Base-by-base conservation (phyloP, 1,284 basidiomycete genomes). In the Trametes versicolor region DNA sequence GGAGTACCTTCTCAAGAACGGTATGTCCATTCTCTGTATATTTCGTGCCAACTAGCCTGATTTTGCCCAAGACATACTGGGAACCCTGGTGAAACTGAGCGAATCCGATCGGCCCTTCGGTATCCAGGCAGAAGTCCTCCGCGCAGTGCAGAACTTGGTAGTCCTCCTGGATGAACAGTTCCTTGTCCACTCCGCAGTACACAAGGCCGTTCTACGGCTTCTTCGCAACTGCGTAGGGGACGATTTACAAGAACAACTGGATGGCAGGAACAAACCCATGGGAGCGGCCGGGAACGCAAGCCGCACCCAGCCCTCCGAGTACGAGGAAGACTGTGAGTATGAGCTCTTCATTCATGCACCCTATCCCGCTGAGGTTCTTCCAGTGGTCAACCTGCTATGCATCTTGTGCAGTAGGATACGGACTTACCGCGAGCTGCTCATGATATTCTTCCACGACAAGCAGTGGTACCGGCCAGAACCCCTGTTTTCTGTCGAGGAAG, bases 391-490 rank as follows among this genome's bases (percentile, higher is more conserved):
- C 75, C 81, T 97, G 36, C 85, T 97, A 57, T 97, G 95, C 79
- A 94, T 95, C 69, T 78, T 98, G 36, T 96, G 95, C 83, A 95
- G 93, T 71, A 87, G 95, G 50, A 96, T 97, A 75, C 86, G 92
- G 60, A 94, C 93, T 51, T 93, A 94, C 76, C 90, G 95, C 5
- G 94, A 97, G 72, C 82, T 98, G 1, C 87, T 98, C 45, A 93
- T 97, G 85, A 97, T 98, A 68, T 98, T 98, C 81, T 96, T 98
- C 76, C 94, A 97, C 74, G 95, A 97, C 75, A 96, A 94, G 72
- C 89, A 91, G 69, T 92, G 90, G 90, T 92, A 89, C 74, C 84
- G 82, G 34, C 90, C 88, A 17, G 90, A 91, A 70, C 86, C 89
- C 25, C 78, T 89, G 61, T 91, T 87, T 69, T 79, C 86, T 47